A percentile compares a stretch with the other conserved stretches of the same genome.
Evolutionary conservation across 1,284 basidiomycete genomes (phyloP).

Genomic region (Leccinum fuscescens): DNA sequence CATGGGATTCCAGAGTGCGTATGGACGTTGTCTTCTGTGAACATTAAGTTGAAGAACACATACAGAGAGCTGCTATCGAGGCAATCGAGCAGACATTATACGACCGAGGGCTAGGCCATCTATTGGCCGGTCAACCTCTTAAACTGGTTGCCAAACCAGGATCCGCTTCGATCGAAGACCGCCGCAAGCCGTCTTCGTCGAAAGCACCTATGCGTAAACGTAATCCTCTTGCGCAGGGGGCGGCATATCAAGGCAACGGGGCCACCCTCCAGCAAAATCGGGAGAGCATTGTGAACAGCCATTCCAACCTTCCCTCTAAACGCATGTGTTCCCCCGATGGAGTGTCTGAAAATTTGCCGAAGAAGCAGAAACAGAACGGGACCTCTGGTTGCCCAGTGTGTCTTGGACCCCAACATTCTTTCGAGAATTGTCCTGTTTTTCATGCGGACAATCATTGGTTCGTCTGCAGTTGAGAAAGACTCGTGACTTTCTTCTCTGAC

Average conservation of each 20-base stretch:
- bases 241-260: neutral
- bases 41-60: constrained; percentile 1
- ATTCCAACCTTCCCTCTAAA: too few species aligned
- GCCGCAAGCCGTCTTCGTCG: neutral
- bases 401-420: too few species aligned
- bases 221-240: neutral
- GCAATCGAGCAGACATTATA: constrained; percentile 64
- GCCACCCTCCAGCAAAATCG: neutral
- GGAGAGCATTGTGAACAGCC: too few species aligned
- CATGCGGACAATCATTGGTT: too few species aligned
- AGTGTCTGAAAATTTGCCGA: too few species aligned
- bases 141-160: constrained; percentile 40
- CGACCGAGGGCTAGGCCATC: constrained; percentile 48
- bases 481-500: too few species aligned
- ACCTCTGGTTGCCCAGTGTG: too few species aligned
- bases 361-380: too few species aligned
- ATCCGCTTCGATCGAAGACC: neutral
- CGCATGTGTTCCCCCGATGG: too few species aligned
- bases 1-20: constrained; percentile 59
- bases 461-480: too few species aligned
- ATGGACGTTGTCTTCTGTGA: constrained; percentile 6
- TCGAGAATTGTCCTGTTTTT: too few species aligned
- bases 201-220: constrained; percentile 1
- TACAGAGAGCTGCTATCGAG: constrained; percentile 58
- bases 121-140: constrained; percentile 63